phyloP scores from a whole-genome alignment of 495 filamentous ascomycete genomes.

The Chaetomium cochliodes region DNA sequence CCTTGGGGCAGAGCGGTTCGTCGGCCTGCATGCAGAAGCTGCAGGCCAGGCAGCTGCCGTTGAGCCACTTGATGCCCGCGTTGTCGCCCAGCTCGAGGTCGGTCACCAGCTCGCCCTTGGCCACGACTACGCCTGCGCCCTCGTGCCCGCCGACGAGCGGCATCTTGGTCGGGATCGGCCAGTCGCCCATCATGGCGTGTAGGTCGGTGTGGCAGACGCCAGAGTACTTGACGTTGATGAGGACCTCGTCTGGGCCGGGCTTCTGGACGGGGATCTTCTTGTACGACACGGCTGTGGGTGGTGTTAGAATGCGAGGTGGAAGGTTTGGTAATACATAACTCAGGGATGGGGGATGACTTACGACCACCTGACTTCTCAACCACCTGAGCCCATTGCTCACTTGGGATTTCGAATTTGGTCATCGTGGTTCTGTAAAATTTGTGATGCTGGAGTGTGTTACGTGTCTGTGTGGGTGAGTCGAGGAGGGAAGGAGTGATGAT shows the following conservation, averaged over 20 bases:
- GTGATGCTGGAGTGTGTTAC: neutral
- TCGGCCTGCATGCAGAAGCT: slow-evolving; percentile 70
- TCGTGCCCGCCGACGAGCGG: slow-evolving; percentile 95
- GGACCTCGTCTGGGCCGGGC: slow-evolving; percentile 82
- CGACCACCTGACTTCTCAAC: slow-evolving; percentile 73
- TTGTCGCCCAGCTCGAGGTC: slow-evolving; percentile 77
- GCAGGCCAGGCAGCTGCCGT: slow-evolving; percentile 76
- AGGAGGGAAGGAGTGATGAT: slow-evolving; percentile 5
- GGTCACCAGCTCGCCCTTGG: slow-evolving; percentile 67
- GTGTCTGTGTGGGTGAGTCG: neutral
- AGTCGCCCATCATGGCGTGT: slow-evolving; percentile 84
- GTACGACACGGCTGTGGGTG: slow-evolving; percentile 58
- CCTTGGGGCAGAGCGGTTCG: slow-evolving; percentile 71
- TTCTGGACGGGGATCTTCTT: slow-evolving; percentile 78
- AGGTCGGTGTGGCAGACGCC: slow-evolving; percentile 92
- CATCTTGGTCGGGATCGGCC: slow-evolving; percentile 75
- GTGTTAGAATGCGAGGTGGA: slow-evolving; percentile 11
- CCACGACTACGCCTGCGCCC: slow-evolving; percentile 83
- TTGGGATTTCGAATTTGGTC: slow-evolving; percentile 54
- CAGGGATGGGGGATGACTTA: slow-evolving; percentile 31
- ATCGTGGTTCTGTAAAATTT: slow-evolving; percentile 26
- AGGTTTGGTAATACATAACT: slow-evolving; percentile 8
- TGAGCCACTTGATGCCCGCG: slow-evolving; percentile 89
- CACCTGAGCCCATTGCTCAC: slow-evolving; percentile 83
- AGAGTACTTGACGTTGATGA: slow-evolving; percentile 87